Percentiles rank a stretch among this genome's conserved stretches.
phyloP scores from a whole-genome alignment of 164 flowering plant genomes.

The Brasenia schreberi region DNA sequence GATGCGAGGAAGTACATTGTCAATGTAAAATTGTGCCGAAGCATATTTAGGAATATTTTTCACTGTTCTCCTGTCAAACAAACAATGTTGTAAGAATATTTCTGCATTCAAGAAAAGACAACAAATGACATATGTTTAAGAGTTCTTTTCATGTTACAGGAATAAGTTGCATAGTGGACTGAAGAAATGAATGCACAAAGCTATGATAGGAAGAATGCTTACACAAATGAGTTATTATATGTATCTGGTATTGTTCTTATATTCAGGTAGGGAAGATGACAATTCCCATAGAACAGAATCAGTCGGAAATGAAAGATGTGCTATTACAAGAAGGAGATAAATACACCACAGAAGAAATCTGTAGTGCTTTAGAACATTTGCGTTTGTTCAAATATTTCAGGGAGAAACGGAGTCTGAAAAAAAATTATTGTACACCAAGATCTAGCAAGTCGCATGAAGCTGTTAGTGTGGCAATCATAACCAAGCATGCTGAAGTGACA shows the following conservation, averaged over 20 bases:
- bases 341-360: background rate
- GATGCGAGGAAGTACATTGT: conserved; percentile 90
- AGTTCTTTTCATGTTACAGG: too few species aligned
- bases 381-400: too few species aligned
- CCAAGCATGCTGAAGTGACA: background rate
- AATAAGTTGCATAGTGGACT: too few species aligned
- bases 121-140: too few species aligned
- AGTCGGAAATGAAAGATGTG: background rate
- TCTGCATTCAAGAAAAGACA: too few species aligned
- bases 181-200: too few species aligned
- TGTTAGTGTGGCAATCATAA: background rate
- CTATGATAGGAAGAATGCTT: too few species aligned
- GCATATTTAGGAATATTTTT: conserved; percentile 99
- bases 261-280: too few species aligned
- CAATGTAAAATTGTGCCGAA: conserved; percentile 91
- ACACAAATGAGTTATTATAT: too few species aligned
- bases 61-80: conserved; percentile 14
- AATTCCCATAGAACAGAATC: background rate
- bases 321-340: background rate
- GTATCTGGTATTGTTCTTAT: too few species aligned
- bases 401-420: too few species aligned
- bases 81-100: too few species aligned
- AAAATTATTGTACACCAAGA: background rate
- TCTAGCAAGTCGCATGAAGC: background rate
- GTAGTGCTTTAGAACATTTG: background rate